phyloP scores from a whole-genome alignment of 345 rosid genomes.

The Stellera chamaejasme region DNA sequence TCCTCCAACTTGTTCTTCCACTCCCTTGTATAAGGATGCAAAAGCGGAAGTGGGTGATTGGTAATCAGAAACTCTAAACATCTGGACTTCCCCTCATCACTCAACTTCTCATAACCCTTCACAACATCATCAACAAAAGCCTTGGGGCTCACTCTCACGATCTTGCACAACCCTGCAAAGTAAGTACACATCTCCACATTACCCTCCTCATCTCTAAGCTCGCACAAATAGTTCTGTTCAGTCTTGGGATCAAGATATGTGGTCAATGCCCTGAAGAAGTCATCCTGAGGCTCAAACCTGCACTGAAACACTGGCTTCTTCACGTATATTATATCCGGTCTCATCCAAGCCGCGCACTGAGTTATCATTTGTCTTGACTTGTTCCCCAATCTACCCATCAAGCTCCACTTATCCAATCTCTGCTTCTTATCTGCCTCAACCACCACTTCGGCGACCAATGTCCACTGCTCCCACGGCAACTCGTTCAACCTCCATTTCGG shows the following conservation, averaged over 20 bases:
- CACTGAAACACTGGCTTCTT: conserved; percentile 90
- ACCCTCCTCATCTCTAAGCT: conserved; percentile 59
- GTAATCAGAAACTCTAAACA: conserved; percentile 71
- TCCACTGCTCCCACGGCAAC: conserved; percentile 92
- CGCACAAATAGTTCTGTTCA: conserved; percentile 47
- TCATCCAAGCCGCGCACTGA: conserved; percentile 86
- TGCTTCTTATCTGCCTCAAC: conserved; percentile 58
- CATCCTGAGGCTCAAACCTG: conserved; percentile 83
- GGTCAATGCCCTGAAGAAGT: conserved; percentile 47
- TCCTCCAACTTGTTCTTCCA: conserved; percentile 96
- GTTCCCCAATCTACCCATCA: conserved; percentile 92
- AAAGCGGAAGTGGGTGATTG: conserved; percentile 62
- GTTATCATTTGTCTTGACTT: conserved; percentile 56
- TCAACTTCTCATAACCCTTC: conserved; percentile 69
- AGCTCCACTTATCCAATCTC: conserved; percentile 87
- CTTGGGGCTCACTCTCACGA: conserved; percentile 64
- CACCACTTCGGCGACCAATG: conserved; percentile 77
- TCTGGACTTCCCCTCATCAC: conserved; percentile 60
- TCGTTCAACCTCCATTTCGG: conserved; percentile 80
- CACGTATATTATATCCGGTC: conserved; percentile 86
- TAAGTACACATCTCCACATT: conserved; percentile 57
- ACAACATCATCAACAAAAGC: conserved; percentile 96
- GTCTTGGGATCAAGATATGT: conserved; percentile 67
- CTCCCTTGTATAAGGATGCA: conserved; percentile 89
- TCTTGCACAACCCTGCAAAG: conserved; percentile 84